These are phyloP conservation scores for Asparagopsis taxiformis DNA, from an alignment of 31 red algal species.

Conservation along the genomic window DNA sequence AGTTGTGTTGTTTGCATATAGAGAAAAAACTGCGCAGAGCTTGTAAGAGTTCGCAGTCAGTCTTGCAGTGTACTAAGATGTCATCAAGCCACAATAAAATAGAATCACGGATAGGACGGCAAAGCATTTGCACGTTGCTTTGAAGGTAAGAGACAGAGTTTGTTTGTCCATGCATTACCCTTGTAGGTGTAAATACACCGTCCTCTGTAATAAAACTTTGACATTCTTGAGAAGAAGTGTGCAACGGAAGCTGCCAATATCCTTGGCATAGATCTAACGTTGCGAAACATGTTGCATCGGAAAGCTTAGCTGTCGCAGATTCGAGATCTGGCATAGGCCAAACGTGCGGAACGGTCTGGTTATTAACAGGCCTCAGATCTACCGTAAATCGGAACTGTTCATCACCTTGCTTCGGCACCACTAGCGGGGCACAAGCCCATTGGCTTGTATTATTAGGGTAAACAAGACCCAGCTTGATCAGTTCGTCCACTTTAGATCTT, in stretches of 20 bases:
- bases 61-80: neutral
- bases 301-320: neutral
- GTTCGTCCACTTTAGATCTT: slow-evolving; percentile 2
- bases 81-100: slow-evolving; percentile 19
- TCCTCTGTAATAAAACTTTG: slow-evolving; percentile 13
- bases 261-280: slow-evolving; percentile 18
- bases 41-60: neutral
- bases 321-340: too few relatives aligned
- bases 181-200: slow-evolving; percentile 7
- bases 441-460: neutral
- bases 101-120: neutral
- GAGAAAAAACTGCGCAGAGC: neutral
- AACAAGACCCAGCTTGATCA: slow-evolving; percentile 2
- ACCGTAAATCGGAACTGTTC: slow-evolving; percentile 17
- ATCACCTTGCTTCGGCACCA: slow-evolving; percentile 4
- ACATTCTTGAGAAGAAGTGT: neutral
- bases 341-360: too few relatives aligned
- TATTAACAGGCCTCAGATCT: too few relatives aligned
- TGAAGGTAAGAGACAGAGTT: slow-evolving; percentile 14
- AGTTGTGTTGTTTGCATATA: too few relatives aligned
- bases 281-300: neutral
- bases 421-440: too few relatives aligned
- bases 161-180: slow-evolving; percentile 18
- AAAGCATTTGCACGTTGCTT: neutral
- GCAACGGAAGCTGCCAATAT: slow-evolving; percentile 16